Conservation (phyloP, 1,284 basidiomycete species). For the Wallemia mellicola region DNA sequence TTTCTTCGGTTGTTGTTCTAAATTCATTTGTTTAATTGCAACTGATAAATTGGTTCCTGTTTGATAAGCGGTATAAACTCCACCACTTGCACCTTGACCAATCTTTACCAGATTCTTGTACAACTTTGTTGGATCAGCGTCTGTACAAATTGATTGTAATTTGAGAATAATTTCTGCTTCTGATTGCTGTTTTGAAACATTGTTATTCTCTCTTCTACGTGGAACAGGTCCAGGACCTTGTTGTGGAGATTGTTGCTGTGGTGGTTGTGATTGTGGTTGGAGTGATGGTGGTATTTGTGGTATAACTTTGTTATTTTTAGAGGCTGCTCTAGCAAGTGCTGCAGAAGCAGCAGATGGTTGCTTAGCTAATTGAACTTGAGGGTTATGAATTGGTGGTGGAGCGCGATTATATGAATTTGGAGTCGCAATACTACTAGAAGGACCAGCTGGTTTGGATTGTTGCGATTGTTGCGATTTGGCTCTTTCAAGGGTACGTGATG, state of each 20-base stretch:
- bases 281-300: slow-evolving; percentile 7
- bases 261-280: slow-evolving; percentile 1
- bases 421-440: neutral
- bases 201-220: slow-evolving; percentile 53
- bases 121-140: slow-evolving; percentile 79
- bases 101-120: slow-evolving; percentile 87
- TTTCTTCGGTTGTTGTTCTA: slow-evolving; percentile 98
- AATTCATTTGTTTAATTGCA: slow-evolving; percentile 99
- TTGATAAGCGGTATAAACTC: slow-evolving; percentile 93
- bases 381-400: slow-evolving; percentile 3
- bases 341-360: slow-evolving; percentile 1
- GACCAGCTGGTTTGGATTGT: slow-evolving; percentile 8
- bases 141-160: slow-evolving; percentile 77
- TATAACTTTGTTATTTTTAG: slow-evolving; percentile 8
- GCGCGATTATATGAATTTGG: slow-evolving; percentile 1
- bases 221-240: slow-evolving; percentile 27
- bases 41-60: slow-evolving; percentile 75
- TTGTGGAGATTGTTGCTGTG: neutral
- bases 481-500: slow-evolving; percentile 1
- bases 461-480: slow-evolving; percentile 3
- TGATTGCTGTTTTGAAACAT: slow-evolving; percentile 32
- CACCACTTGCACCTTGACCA: slow-evolving; percentile 88
- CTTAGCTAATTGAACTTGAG: slow-evolving; percentile 3
- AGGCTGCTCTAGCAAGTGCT: slow-evolving; percentile 8
- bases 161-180: slow-evolving; percentile 73